Base-by-base conservation (phyloP, 805 yeast genomes). In the Yamadazyma tumulicola region DNA sequence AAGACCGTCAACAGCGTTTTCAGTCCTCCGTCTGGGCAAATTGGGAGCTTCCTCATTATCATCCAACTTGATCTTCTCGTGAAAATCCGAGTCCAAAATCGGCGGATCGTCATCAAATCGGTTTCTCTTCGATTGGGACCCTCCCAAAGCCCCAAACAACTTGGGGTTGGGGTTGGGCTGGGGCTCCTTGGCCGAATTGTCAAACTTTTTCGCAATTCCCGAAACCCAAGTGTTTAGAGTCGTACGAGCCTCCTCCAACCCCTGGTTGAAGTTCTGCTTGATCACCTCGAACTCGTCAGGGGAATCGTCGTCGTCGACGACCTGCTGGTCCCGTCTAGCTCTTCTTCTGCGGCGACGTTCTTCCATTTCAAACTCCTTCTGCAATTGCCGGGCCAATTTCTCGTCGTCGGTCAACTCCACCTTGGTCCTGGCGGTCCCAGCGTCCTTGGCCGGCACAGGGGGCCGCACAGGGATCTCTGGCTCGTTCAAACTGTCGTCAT, bases 141-240 rank as follows among this genome's bases (percentile, higher is more conserved):
- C 69, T 19, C 73, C 72, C 43, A 67, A 57, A 2, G 73, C 73
- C 7, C 73, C 73, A 49, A 67, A 67, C 14, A 67, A 49, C 47
- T 63, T 61, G n/a, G 20, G 34, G 18, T 27, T 28, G 11, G 22
- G 24, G 11, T 24, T 29, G 13, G n/a, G n/a, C 5, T n/a, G n/a
- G 8, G 18, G 11, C 13, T 6, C 9, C 15, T 35, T 25, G 13
- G 24, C 12, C 13, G 12, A 7, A 4, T 27, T 27, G 37, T 53
- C 60, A 39, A 67, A 59, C 48, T 69, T 74, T 63, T 77, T 78
- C 20, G 80, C 72, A 38, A 85, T 52, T 11, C 79, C 85, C 41
- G 75, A 75, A 31, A 85, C 77, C 95, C 96, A 88, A 11, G 79
- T 74, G 42, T 83, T 81, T 39, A 88, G 76, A 36, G 82, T 81